These are phyloP conservation scores for Lipomyces yarrowii DNA, from an alignment of 1,139 yeast species.

Conservation along the genomic window DNA sequence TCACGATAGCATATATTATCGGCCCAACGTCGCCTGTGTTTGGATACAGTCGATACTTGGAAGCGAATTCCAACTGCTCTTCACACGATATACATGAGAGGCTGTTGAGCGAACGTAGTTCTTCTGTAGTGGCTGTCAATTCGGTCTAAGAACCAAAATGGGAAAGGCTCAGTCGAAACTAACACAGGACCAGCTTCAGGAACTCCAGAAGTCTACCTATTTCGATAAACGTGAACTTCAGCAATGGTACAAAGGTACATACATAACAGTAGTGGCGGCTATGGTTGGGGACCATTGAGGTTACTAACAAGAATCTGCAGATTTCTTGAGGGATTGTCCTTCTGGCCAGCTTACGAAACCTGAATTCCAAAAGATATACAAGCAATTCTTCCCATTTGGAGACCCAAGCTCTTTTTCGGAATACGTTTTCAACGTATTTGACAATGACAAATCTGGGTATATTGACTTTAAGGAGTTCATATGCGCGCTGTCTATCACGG, in stretches of 20 bases:
- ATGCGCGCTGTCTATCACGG: slow-evolving; percentile 81
- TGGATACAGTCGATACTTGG: neutral
- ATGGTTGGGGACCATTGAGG: neutral
- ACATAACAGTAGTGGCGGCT: neutral
- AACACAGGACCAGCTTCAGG: slow-evolving; percentile 85
- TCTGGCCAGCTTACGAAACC: slow-evolving; percentile 83
- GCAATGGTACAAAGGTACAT: slow-evolving; percentile 85
- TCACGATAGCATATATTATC: neutral
- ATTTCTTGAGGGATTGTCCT: slow-evolving; percentile 92
- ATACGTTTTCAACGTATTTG: slow-evolving; percentile 86
- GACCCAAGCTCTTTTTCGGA: slow-evolving; percentile 92
- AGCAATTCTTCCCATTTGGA: slow-evolving; percentile 97
- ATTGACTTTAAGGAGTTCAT: slow-evolving; percentile 94
- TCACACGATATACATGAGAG: neutral
- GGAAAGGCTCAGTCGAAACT: slow-evolving; percentile 94
- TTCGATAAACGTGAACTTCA: slow-evolving; percentile 93
- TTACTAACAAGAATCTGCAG: slow-evolving; percentile 9
- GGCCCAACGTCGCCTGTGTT: too few species aligned
- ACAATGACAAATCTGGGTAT: slow-evolving; percentile 74
- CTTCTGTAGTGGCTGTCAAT: neutral
- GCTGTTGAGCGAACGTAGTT: neutral
- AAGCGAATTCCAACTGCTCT: neutral
- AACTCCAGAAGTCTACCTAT: slow-evolving; percentile 82
- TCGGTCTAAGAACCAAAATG: slow-evolving; percentile 50
- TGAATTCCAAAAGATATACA: slow-evolving; percentile 88